phyloP scores from a whole-genome alignment of 108 stramenopile species.

The Nannochloropsis granulata region DNA sequence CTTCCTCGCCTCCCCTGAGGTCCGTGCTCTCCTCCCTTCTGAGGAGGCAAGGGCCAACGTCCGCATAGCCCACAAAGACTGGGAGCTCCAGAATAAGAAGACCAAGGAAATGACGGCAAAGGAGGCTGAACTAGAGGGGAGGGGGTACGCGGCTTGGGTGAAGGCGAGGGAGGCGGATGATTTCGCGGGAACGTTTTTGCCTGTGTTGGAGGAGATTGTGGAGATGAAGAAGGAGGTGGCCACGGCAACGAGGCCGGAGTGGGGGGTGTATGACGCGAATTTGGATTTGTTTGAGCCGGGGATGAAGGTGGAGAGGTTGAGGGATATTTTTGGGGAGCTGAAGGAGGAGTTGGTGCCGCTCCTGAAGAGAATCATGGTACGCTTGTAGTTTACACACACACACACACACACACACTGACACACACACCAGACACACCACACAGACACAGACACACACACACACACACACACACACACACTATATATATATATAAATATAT shows the following conservation, averaged over 20 bases:
- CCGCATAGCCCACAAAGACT: slow-evolving; percentile 23
- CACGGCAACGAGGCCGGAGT: slow-evolving; percentile 15
- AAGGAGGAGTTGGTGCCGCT: slow-evolving; percentile 53
- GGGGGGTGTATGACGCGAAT: slow-evolving; percentile 47
- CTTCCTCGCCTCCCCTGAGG: neutral
- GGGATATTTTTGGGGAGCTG: slow-evolving; percentile 56
- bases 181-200: neutral
- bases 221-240: slow-evolving; percentile 20
- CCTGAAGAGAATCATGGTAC: slow-evolving; percentile 42
- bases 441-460: too few species aligned
- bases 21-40: neutral
- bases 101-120: slow-evolving; percentile 27
- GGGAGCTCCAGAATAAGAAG: slow-evolving; percentile 25
- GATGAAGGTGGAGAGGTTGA: slow-evolving; percentile 50
- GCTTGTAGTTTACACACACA: neutral
- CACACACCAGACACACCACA: too few species aligned
- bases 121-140: slow-evolving; percentile 28
- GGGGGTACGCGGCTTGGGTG: slow-evolving; percentile 32
- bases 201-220: slow-evolving; percentile 10
- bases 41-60: slow-evolving; percentile 9
- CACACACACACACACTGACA: too few species aligned
- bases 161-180: slow-evolving; percentile 9
- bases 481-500: too few species aligned
- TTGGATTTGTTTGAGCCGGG: slow-evolving; percentile 62
- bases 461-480: too few species aligned